Evolutionary conservation across 768 basidiomycete genomes (phyloP).

Genomic region (Tricholoma flavovirens): DNA sequence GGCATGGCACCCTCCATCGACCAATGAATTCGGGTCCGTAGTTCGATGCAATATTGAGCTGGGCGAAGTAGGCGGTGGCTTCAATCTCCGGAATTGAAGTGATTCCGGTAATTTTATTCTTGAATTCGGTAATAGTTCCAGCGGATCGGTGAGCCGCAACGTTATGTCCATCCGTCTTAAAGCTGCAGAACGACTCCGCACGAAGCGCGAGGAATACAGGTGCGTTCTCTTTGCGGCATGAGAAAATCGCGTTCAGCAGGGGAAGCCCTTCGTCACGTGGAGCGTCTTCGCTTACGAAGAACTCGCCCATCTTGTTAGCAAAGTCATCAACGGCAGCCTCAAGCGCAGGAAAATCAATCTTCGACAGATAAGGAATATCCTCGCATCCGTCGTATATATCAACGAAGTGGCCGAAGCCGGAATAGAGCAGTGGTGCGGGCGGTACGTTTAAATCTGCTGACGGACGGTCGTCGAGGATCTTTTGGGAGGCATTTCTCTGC

Average conservation of each 20-base stretch:
- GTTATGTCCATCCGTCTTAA: slow-evolving; percentile 5
- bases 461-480: slow-evolving; percentile 19
- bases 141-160: not conserved
- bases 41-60: not conserved
- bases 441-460: slow-evolving; percentile 3
- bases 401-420: slow-evolving; percentile 15
- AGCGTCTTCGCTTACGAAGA: slow-evolving; percentile 10
- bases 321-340: slow-evolving; percentile 8
- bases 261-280: slow-evolving; percentile 6
- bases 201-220: not conserved
- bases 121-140: slow-evolving; percentile 8
- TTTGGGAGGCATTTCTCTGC: slow-evolving; percentile 6
- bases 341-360: slow-evolving; percentile 5
- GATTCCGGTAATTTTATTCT: slow-evolving; percentile 8
- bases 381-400: slow-evolving; percentile 12
- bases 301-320: slow-evolving; percentile 11
- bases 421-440: slow-evolving; percentile 13
- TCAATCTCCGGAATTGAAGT: slow-evolving; percentile 8
- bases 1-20: slow-evolving; percentile 13
- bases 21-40: not conserved
- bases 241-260: not conserved
- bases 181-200: slow-evolving; percentile 4
- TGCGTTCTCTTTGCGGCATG: slow-evolving; percentile 4
- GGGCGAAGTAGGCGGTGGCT: slow-evolving; percentile 1
- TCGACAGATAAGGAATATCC: slow-evolving; percentile 1